Evolutionary conservation across 2,329 filamentous ascomycete species (phyloP), one percentile per base, ranked within the genome.

Genomic region (Trichothecium sympodiale): DNA sequence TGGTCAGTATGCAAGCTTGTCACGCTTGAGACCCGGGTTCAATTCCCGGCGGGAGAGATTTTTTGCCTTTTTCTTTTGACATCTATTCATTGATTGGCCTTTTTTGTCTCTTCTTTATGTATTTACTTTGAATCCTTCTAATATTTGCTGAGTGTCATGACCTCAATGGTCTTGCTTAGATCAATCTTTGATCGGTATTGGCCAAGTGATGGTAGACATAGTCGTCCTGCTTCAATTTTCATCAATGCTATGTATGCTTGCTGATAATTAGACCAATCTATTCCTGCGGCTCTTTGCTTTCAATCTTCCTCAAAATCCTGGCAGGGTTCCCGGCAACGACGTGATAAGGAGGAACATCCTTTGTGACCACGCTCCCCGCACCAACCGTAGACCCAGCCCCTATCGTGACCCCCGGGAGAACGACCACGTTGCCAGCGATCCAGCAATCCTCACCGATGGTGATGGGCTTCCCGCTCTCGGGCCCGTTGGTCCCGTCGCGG

Each of bases 321-420:
- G 49, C 49, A 7, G 50, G 50, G 2, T 52, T 52, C 8, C 50
- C 50, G 3, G 48, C 49, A 4, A 47, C 49, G 15, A 52, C 50
- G 32, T 51, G 48, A 12, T 43, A 45, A 1, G 49, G 38, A 20
- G 53, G 48, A 3, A 59, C 54, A 9, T 50, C 46, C 49, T 80
- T 91, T 3, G 83, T 91, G 17, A 94, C 85, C 4, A 93, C 83
- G 52, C 80, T 85, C 1, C 81, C 84, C 2, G 87, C 86, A 1
- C 84, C 87, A 41, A 94, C 69, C 0, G 79, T 83, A 4, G 64
- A 68, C 0, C 86, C 85, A 37, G 70, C 67, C 0, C 87, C 86
- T 43, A 94, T 80, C 1, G 71, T 88, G 17, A 94, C 77, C 0
- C 86, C 86, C 0, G 83, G 77, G 30, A 88, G 61, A 14, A 94